Percentiles rank a stretch among this genome's conserved stretches.
Conservation (phyloP, 345 rosid species). For the Hibiscus trionum region DNA sequence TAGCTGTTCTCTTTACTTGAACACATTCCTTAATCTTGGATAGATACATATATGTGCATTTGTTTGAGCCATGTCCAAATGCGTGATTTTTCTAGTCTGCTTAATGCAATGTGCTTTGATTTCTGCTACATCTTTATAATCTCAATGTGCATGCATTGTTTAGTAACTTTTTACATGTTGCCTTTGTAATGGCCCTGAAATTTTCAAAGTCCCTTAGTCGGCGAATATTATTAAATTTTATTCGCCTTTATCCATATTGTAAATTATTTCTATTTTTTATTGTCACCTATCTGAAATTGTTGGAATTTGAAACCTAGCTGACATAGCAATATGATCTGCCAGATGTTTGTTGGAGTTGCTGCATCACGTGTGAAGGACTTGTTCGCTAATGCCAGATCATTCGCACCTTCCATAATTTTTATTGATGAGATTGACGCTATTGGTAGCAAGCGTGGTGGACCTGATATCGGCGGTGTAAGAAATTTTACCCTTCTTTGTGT, state of each 20-base stretch:
- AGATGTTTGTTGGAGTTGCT: conserved; percentile 99
- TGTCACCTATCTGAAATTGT: neutral
- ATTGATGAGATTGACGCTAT: conserved; percentile 98
- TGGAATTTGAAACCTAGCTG: conserved; percentile 13
- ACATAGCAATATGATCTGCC: conserved; percentile 13
- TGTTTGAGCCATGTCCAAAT: neutral
- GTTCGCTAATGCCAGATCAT: conserved; percentile 83
- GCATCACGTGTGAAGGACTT: conserved; percentile 99
- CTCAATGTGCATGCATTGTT: too few relatives aligned
- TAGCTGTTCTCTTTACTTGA: neutral
- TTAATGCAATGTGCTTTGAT: neutral
- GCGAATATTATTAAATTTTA: neutral
- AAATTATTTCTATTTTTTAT: neutral
- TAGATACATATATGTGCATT: neutral
- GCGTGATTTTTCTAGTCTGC: neutral
- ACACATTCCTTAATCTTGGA: neutral
- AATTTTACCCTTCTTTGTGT: neutral
- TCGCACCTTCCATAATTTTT: conserved; percentile 87
- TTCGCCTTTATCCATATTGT: neutral
- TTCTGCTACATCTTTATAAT: too few relatives aligned
- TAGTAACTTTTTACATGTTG: neutral
- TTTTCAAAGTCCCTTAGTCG: neutral
- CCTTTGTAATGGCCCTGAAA: neutral
- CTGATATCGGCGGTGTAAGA: conserved; percentile 96
- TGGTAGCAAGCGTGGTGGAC: conserved; percentile 97